Conservation (phyloP, 129 eudicot species). For the Erigeron canadensis region DNA sequence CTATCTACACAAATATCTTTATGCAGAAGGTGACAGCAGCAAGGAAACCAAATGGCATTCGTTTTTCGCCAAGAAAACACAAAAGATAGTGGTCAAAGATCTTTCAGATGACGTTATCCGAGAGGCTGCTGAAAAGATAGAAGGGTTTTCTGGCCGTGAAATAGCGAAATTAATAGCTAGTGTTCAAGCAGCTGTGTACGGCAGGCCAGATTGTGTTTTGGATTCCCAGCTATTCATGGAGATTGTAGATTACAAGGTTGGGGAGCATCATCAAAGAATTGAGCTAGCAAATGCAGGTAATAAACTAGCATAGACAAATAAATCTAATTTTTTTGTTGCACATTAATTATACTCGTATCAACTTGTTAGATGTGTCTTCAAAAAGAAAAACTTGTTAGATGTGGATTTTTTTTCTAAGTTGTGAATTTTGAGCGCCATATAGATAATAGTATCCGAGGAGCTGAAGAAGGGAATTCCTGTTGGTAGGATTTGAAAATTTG, state of each 20-base stretch:
- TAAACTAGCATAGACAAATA: conserved; percentile 26
- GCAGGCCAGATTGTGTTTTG: conserved; percentile 80
- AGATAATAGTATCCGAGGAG: conserved; percentile 7
- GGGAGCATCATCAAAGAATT: conserved; percentile 78
- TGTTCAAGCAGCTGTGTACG: conserved; percentile 97
- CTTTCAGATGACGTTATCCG: conserved; percentile 71
- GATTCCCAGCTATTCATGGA: conserved; percentile 84
- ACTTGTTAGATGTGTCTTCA: no score
- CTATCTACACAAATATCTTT: conserved; percentile 73
- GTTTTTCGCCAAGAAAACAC: conserved; percentile 51
- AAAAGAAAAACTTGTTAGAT: background rate
- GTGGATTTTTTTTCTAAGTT: background rate
- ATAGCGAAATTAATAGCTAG: conserved; percentile 90
- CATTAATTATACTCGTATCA: background rate
- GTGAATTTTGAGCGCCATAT: conserved; percentile 8
- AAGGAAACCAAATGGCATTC: conserved; percentile 51
- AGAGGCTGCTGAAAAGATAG: conserved; percentile 80
- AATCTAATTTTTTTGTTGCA: background rate
- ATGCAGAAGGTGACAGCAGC: conserved; percentile 29
- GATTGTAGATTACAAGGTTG: conserved; percentile 87
- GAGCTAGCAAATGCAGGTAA: conserved; percentile 67
- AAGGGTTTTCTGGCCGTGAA: conserved; percentile 97
- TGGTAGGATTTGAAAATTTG: conserved; percentile 24
- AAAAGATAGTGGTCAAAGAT: conserved; percentile 69
- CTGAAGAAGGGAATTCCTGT: background rate